Evolutionary conservation across 78 protist species (phyloP), one percentile per base, ranked within the genome.

Genomic region (Dictyostelium capitatum): DNA sequence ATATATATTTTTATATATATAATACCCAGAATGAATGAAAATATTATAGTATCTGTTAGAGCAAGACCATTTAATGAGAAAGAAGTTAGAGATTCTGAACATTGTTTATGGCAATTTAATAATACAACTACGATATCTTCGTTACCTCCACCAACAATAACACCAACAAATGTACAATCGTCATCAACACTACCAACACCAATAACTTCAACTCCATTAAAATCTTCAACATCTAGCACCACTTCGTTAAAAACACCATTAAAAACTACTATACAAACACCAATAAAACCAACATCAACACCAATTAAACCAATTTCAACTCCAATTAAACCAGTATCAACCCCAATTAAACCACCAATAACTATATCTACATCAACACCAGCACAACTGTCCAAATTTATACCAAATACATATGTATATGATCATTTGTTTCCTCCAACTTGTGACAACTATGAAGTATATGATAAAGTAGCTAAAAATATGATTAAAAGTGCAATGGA

Each of bases 11-110:
- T 48, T 48, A 48, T 9, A 48, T 48, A 9, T 48, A 9, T 48
- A 9, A 9, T 48, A n/a, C n/a, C n/a, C n/a, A n/a, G n/a, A 75
- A 79, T 80, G 75, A 80, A 80, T 64, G 92, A 85, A 30, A 85
- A 85, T 85, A 47, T 85, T 32, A n/a, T 69, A 14, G 92, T 85
- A 12, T 25, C 48, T 3, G 77, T 85, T 17, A 85, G 92, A 70
- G 83, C 92, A 20, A 72, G 92, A 85, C 92, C 92, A 9, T 85
- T 85, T 64, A 75, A 56, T 28, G 48, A 53, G 11, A 70, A 56
- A n/a, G 92, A 85, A 48, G 48, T 75, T 6, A 74, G 75, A 59
- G 43, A n/a, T 4, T 14, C 25, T 19, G 80, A 59, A 32, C 65
- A 85, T 73, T 59, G 73, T 14, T 23, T n/a, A 1, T 85, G 92